Conservation (phyloP, 2,329 filamentous ascomycete genomes). For the Phaeophleospora eucalypticola region DNA sequence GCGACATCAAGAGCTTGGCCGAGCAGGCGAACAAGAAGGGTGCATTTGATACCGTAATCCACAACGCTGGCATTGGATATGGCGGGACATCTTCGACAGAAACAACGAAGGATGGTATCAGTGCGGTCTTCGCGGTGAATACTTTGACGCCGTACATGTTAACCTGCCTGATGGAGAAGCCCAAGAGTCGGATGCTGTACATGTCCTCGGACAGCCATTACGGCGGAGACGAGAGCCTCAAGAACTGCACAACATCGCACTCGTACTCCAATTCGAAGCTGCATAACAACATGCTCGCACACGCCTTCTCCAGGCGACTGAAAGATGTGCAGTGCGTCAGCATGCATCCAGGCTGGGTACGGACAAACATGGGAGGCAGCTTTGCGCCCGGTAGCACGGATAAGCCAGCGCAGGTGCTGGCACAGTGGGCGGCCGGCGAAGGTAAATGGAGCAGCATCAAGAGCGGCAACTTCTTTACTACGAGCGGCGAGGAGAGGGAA, state of each 20-base stretch:
- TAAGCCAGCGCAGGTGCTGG: neutral
- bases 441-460: neutral
- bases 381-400: neutral
- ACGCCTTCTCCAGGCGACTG: neutral
- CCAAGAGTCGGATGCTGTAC: neutral
- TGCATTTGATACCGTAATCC: neutral
- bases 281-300: neutral
- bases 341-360: conserved; percentile 2
- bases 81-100: neutral
- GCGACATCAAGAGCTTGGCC: neutral
- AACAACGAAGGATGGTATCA: conserved; percentile 2
- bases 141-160: conserved; percentile 1
- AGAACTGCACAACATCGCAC: conserved; percentile 1
- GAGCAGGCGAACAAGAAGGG: neutral
- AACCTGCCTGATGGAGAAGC: conserved; percentile 3
- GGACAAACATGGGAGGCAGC: conserved; percentile 1
- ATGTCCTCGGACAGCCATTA: conserved; percentile 2
- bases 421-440: neutral
- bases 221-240: neutral
- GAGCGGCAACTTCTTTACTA: neutral
- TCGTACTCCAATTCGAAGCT: conserved; percentile 1
- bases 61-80: conserved; percentile 1
- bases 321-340: neutral
- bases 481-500: neutral
- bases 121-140: conserved; percentile 2